These are phyloP conservation scores for Pythium oligandrum DNA, from an alignment of 352 stramenopile species.

Conservation along the genomic window DNA sequence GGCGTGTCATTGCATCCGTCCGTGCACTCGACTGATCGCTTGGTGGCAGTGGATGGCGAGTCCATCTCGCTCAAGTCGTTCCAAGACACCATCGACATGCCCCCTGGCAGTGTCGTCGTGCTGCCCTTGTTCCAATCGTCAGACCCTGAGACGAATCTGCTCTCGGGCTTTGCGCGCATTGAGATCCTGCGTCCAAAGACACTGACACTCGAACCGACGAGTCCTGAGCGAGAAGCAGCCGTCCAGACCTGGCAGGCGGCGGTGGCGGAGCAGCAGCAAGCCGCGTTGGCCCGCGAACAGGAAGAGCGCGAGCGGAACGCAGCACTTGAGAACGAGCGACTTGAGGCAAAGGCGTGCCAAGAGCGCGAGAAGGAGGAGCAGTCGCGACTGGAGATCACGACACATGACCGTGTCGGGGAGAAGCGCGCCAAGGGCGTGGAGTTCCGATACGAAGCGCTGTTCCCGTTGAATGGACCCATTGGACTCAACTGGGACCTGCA, in stretches of 20 bases:
- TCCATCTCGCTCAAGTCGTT: constrained; percentile 37
- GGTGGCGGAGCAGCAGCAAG: constrained; percentile 20
- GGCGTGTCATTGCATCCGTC: constrained; percentile 2
- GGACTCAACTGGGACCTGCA: constrained; percentile 72
- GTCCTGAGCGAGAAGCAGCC: constrained; percentile 18
- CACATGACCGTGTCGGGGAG: constrained; percentile 26
- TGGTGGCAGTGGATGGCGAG: constrained; percentile 45
- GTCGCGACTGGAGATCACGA: constrained; percentile 50
- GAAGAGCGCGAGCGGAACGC: constrained; percentile 30
- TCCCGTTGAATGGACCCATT: constrained; percentile 46
- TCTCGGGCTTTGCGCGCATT: constrained; percentile 55
- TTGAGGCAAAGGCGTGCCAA: constrained; percentile 26
- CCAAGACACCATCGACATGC: constrained; percentile 36
- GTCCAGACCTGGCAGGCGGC: constrained; percentile 31
- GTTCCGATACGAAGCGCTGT: constrained; percentile 66
- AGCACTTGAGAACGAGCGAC: constrained; percentile 26
- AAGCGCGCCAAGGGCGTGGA: constrained; percentile 45
- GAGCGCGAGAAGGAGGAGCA: constrained; percentile 36
- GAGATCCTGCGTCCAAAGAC: constrained; percentile 45
- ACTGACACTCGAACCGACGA: constrained; percentile 51
- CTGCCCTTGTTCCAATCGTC: constrained; percentile 44
- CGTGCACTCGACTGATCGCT: constrained; percentile 31
- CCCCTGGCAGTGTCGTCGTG: constrained; percentile 31
- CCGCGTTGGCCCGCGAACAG: constrained; percentile 25
- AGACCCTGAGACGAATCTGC: constrained; percentile 21